phyloP scores from a whole-genome alignment of 1,139 yeast species.

The Yamadazyma aaseri region DNA sequence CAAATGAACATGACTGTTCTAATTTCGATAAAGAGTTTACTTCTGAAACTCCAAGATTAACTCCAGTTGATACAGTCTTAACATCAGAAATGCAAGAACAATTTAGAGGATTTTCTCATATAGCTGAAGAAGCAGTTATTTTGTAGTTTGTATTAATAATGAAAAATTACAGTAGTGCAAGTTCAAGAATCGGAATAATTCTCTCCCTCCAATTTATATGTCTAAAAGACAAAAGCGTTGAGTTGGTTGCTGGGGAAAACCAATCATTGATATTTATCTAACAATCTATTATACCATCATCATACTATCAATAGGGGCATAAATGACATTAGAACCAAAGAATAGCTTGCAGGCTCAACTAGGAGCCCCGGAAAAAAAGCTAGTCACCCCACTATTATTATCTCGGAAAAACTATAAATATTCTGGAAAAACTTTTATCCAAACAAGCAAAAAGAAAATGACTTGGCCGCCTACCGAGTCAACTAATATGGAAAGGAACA shows the following conservation, averaged over 20 bases:
- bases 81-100: slow-evolving; percentile 92
- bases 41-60: slow-evolving; percentile 88
- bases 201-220: too few species aligned
- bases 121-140: slow-evolving; percentile 63
- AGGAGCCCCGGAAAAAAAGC: background rate
- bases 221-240: too few species aligned
- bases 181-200: too few species aligned
- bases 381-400: background rate
- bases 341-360: too few species aligned
- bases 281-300: too few species aligned
- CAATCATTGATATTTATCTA: too few species aligned
- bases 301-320: too few species aligned
- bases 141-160: slow-evolving; percentile 20
- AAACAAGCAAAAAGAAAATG: too few species aligned
- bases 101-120: slow-evolving; percentile 93
- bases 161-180: too few species aligned
- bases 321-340: too few species aligned
- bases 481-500: slow-evolving; percentile 14
- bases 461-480: slow-evolving; percentile 21
- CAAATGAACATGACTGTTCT: slow-evolving; percentile 85
- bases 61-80: slow-evolving; percentile 88
- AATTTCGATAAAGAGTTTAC: slow-evolving; percentile 96
- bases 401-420: background rate
- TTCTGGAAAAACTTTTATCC: background rate
- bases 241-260: too few species aligned